phyloP scores from a whole-genome alignment of 768 basidiomycete genomes.

The Scleroderma bovista region DNA sequence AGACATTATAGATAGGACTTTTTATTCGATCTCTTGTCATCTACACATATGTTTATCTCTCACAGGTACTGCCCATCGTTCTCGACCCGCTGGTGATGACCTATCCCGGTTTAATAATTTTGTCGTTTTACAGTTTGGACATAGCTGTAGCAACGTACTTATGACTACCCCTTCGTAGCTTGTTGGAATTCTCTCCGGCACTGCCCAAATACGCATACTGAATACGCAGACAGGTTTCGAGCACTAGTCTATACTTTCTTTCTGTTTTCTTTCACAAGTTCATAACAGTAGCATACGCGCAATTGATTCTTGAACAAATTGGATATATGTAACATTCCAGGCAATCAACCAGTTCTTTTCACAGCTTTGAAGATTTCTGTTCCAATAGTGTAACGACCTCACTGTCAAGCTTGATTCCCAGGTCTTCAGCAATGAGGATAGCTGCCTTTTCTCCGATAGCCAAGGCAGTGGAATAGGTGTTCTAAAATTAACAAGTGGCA shows the following conservation, averaged over 20 bases:
- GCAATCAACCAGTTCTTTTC: not conserved
- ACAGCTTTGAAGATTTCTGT: too few species aligned
- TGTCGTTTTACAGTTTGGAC: constrained; percentile 3
- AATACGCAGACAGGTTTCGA: not conserved
- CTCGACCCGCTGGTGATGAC: constrained; percentile 2
- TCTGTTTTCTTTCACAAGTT: not conserved
- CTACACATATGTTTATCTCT: constrained; percentile 20
- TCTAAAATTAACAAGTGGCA: constrained; percentile 11
- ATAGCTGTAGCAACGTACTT: constrained; percentile 8
- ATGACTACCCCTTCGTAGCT: not conserved
- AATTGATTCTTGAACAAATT: not conserved
- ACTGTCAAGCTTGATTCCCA: constrained; percentile 21
- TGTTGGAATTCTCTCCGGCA: not conserved
- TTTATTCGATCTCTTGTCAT: constrained; percentile 23
- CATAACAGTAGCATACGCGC: not conserved
- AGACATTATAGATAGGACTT: constrained; percentile 39
- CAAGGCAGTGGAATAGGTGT: constrained; percentile 37
- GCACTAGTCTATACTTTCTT: not conserved
- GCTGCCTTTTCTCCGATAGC: constrained; percentile 54
- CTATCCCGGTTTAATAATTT: not conserved
- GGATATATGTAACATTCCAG: not conserved
- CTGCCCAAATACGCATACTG: not conserved
- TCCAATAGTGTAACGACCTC: not conserved
- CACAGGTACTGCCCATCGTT: not conserved
- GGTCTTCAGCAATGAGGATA: constrained; percentile 48